Evolutionary conservation across 73 alveolate species (phyloP), one percentile per base, ranked within the genome.

Genomic region (Uronychia setigera): DNA sequence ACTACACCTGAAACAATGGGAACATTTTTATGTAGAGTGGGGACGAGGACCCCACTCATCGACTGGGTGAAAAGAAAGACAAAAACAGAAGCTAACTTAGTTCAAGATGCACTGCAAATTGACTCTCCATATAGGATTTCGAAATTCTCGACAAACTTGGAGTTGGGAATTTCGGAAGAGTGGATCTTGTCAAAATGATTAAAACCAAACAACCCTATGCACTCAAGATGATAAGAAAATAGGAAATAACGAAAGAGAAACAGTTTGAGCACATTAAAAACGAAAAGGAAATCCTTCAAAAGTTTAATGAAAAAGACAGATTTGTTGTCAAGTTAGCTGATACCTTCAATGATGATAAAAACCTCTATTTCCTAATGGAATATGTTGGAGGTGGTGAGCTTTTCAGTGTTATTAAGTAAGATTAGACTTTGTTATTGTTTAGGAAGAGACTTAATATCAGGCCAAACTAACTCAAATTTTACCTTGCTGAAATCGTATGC

Each of bases 221-320:
- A 19, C 58, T 91, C 85, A 91, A 91, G 80, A 91, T 91, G 80
- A 86, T 91, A 31, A 86, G 81, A 60, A 91, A 91, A 80, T 74
- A 80, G 32, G 95, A 91, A 27, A 91, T 91, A 35, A 35, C 87
- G 33, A 77, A 91, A 32, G 84, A 76, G 30, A 86, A 91, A 88
- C 94, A 90, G 90, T 92, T 80, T 82, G 96, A 91, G 58, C 96
- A 91, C 85, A 88, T 91, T 32, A 84, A 88, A 31, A 87, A 91
- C n/a, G 96, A 91, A 59, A 86, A 76, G 59, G 78, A 79, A 79
- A 79, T 91, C 67, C 83, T 87, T 58, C 58, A 85, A 0, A 86
- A 77, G 96, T 59, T 87, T 30, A 84, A 87, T 25, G 19, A 46
- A 46, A 19, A 46, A 19, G 67, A 46, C 19, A 46, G n/a, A 11